A percentile compares a stretch with the other conserved stretches of the same genome.
Evolutionary conservation across 208 protist genomes (phyloP).

Genomic region (Baffinella frigidus): DNA sequence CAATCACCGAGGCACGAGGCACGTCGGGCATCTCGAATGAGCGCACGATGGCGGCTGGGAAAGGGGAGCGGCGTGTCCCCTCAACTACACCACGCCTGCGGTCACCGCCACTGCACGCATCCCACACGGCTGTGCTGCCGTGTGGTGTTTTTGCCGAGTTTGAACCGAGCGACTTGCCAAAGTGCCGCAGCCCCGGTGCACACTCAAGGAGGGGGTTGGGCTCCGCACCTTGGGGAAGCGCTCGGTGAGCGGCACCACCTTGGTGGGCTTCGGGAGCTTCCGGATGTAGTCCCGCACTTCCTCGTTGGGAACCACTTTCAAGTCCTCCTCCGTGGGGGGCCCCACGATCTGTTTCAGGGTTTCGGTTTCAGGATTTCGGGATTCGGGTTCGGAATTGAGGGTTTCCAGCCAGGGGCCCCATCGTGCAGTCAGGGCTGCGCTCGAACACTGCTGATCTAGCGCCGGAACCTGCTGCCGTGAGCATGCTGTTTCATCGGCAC

Average conservation of each 20-base stretch:
- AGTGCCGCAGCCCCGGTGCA: background rate
- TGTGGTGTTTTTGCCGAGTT: background rate
- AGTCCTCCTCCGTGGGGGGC: constrained; percentile 26
- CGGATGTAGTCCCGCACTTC: constrained; percentile 60
- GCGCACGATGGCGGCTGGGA: too few species aligned
- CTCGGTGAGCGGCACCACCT: background rate
- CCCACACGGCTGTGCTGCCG: background rate
- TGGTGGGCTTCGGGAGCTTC: background rate
- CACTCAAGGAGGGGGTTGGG: background rate
- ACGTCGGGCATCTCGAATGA: too few species aligned
- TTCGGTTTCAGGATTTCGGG: too few species aligned
- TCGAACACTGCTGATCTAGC: too few species aligned
- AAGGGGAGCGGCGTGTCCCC: too few species aligned
- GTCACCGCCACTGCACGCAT: background rate
- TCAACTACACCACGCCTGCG: too few species aligned
- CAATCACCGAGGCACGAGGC: too few species aligned
- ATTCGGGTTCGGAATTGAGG: too few species aligned
- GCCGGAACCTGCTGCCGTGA: too few species aligned
- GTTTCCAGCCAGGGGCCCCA: too few species aligned
- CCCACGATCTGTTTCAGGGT: background rate
- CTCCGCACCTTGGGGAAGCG: constrained; percentile 15
- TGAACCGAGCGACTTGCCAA: background rate
- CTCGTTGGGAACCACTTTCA: constrained; percentile 3
- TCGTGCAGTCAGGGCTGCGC: too few species aligned
- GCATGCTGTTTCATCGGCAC: too few species aligned